Evolutionary conservation across 768 basidiomycete genomes (phyloP).

Genomic region (Ramaria rubella): DNA sequence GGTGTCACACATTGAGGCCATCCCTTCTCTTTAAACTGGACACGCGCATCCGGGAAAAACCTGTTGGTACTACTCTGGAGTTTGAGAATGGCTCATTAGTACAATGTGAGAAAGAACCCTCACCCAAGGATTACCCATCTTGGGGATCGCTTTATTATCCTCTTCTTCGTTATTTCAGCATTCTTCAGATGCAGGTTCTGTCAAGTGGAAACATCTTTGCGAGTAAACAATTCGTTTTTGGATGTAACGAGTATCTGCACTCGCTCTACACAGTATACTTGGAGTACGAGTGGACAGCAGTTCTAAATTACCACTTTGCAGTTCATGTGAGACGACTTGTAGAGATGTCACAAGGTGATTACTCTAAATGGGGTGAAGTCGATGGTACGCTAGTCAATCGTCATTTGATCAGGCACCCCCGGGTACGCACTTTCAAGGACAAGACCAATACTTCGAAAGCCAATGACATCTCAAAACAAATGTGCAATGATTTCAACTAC

Average conservation of each 20-base stretch:
- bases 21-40: neutral
- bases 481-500: slow-evolving; percentile 1
- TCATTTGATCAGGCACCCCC: neutral
- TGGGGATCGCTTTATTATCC: neutral
- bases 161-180: neutral
- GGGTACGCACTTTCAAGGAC: neutral
- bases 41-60: neutral
- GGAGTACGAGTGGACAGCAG: neutral
- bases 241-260: neutral
- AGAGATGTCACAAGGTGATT: neutral
- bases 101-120: neutral
- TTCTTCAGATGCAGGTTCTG: neutral
- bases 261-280: neutral
- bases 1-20: neutral
- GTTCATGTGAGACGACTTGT: neutral
- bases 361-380: neutral
- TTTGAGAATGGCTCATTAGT: neutral
- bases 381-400: neutral
- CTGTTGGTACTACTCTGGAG: neutral
- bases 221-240: neutral
- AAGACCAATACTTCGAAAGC: neutral
- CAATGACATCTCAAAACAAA: neutral
- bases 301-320: slow-evolving; percentile 1
- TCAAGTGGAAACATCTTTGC: neutral
- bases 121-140: neutral